These are phyloP conservation scores for Cyclospora cayetanensis DNA, from an alignment of 169 alveolate species.

Conservation along the genomic window DNA sequence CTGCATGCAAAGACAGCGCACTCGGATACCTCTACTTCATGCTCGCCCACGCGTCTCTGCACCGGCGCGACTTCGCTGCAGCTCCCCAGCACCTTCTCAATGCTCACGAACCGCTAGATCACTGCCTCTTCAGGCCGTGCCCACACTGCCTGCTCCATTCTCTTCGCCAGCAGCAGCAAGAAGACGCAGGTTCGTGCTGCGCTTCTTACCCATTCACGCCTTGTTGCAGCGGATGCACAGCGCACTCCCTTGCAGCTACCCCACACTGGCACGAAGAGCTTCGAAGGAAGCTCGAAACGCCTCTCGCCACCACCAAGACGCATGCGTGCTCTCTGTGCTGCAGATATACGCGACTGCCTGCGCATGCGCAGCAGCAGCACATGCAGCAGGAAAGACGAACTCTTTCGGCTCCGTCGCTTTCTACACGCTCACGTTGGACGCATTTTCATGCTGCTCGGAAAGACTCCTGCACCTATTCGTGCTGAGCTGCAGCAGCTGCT, in stretches of 20 bases:
- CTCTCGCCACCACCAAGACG: too few species aligned
- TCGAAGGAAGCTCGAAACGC: too few species aligned
- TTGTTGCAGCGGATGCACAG: not conserved
- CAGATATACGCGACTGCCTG: not conserved
- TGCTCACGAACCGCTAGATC: not conserved
- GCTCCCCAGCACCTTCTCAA: not conserved
- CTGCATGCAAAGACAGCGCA: not conserved
- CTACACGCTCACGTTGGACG: not conserved
- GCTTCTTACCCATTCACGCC: not conserved
- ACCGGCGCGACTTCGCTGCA: not conserved
- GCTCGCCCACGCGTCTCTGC: not conserved
- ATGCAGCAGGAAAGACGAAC: too few species aligned
- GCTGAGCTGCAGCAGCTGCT: slow-evolving; percentile 13
- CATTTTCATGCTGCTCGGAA: not conserved
- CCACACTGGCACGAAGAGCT: too few species aligned
- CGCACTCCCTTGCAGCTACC: too few species aligned
- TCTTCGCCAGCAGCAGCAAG: slow-evolving; percentile 2
- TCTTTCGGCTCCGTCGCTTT: too few species aligned
- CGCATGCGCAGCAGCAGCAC: not conserved
- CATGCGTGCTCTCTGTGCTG: too few species aligned
- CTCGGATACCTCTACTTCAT: not conserved
- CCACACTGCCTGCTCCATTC: not conserved
- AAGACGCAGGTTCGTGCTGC: not conserved
- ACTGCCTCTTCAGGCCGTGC: not conserved
- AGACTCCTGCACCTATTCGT: not conserved